phyloP scores from a whole-genome alignment of 352 stramenopile genomes.

The Globisporangium nunn region DNA sequence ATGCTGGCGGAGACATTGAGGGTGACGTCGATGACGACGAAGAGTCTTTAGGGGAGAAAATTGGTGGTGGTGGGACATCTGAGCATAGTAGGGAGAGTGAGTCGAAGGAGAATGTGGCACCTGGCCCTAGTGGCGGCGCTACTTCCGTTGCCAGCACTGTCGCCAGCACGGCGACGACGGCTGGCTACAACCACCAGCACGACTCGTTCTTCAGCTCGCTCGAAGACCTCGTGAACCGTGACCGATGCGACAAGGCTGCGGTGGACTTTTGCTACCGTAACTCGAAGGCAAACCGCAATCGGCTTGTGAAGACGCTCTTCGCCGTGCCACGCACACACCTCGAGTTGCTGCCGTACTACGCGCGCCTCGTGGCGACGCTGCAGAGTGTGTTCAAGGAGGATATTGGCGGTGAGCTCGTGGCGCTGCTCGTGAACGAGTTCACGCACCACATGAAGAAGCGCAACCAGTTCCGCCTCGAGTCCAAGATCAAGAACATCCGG shows the following conservation, averaged over 20 bases:
- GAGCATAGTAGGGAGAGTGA: constrained; percentile 10
- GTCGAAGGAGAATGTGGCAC: constrained; percentile 1
- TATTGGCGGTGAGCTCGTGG: constrained; percentile 86
- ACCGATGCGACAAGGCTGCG: constrained; percentile 93
- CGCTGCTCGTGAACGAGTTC: constrained; percentile 93
- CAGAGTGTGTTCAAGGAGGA: constrained; percentile 90
- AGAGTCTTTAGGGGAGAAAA: constrained; percentile 17
- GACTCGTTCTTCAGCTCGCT: constrained; percentile 90
- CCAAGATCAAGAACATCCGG: constrained; percentile 93
- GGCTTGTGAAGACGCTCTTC: constrained; percentile 91
- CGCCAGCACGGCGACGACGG: constrained; percentile 7
- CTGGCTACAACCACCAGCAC: constrained; percentile 90
- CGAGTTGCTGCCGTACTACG: constrained; percentile 95
- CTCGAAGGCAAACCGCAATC: constrained; percentile 89
- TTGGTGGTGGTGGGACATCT: background rate
- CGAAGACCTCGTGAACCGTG: constrained; percentile 91
- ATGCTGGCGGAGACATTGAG: constrained; percentile 27
- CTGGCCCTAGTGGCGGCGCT: constrained; percentile 1
- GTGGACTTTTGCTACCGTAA: constrained; percentile 96
- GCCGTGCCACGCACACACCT: constrained; percentile 89
- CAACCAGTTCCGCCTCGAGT: constrained; percentile 92
- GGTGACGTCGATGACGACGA: constrained; percentile 22
- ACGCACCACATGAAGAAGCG: constrained; percentile 90
- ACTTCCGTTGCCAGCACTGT: constrained; percentile 4
- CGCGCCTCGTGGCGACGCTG: constrained; percentile 90